Evolutionary conservation across 768 basidiomycete genomes (phyloP).

Genomic region (Leccinum variicolor): DNA sequence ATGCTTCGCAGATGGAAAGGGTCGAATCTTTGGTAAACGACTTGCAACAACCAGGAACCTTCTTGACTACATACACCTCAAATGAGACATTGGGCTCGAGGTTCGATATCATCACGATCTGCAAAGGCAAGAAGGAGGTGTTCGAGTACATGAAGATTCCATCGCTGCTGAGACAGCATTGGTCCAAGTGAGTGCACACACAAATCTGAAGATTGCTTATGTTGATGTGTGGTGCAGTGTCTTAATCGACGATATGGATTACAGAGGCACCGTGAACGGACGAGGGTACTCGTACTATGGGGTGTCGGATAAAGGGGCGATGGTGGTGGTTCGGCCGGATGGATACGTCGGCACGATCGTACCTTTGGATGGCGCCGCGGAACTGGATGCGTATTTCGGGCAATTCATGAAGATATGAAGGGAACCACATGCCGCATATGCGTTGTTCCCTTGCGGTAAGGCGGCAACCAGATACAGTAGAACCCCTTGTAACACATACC

Average conservation of each 20-base stretch:
- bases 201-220: not conserved
- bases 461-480: not conserved
- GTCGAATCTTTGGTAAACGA: slow-evolving; percentile 27
- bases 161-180: slow-evolving; percentile 33
- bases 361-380: slow-evolving; percentile 38
- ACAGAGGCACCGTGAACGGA: slow-evolving; percentile 44
- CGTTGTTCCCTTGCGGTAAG: not conserved
- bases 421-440: not conserved
- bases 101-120: slow-evolving; percentile 30
- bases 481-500: no score
- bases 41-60: slow-evolving; percentile 23
- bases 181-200: slow-evolving; percentile 37
- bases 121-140: slow-evolving; percentile 32
- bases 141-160: slow-evolving; percentile 33
- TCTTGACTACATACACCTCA: slow-evolving; percentile 25
- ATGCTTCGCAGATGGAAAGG: slow-evolving; percentile 19
- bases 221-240: slow-evolving; percentile 40
- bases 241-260: slow-evolving; percentile 53
- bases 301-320: slow-evolving; percentile 23
- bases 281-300: slow-evolving; percentile 58
- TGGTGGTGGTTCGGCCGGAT: slow-evolving; percentile 31
- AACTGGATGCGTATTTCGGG: slow-evolving; percentile 47
- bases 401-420: slow-evolving; percentile 33
- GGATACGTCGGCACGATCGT: slow-evolving; percentile 61
- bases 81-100: slow-evolving; percentile 21